Percentiles rank a stretch among this genome's conserved stretches.
These are phyloP conservation scores for Saccharomyces hybrid DNA, from an alignment of 1,139 yeast genomes.

Conservation along the genomic window DNA sequence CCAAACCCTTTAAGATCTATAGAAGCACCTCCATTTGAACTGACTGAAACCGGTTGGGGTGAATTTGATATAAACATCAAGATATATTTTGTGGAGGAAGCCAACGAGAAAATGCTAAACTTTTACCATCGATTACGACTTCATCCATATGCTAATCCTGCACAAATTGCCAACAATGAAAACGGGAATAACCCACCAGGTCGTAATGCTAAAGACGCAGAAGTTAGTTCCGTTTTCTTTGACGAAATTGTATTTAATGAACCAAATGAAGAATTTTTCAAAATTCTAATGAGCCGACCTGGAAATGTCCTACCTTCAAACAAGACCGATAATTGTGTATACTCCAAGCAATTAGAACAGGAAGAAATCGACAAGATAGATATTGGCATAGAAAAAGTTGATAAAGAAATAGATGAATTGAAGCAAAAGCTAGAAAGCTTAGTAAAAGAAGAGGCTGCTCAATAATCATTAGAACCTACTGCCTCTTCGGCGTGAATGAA, in stretches of 20 bases:
- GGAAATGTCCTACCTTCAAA: conserved; percentile 64
- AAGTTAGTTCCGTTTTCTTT: conserved; percentile 63
- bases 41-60: conserved; percentile 99
- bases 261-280: conserved; percentile 82
- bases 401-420: conserved; percentile 47
- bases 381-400: conserved; percentile 56
- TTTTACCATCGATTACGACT: conserved; percentile 83
- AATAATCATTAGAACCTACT: no score
- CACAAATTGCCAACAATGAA: conserved; percentile 27
- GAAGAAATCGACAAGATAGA: conserved; percentile 75
- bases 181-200: conserved; percentile 15
- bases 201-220: conserved; percentile 25
- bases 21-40: conserved; percentile 88
- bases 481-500: neutral
- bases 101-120: conserved; percentile 81
- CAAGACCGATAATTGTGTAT: conserved; percentile 40
- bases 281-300: conserved; percentile 65
- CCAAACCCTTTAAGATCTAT: conserved; percentile 75
- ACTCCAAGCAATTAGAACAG: conserved; percentile 52
- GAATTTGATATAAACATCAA: conserved; percentile 91
- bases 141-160: conserved; percentile 64
- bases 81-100: conserved; percentile 75
- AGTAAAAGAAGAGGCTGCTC: neutral
- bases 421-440: conserved; percentile 33
- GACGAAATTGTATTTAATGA: conserved; percentile 94